Conservation (phyloP, 768 basidiomycete genomes). For the Thelephora ganbajun region DNA sequence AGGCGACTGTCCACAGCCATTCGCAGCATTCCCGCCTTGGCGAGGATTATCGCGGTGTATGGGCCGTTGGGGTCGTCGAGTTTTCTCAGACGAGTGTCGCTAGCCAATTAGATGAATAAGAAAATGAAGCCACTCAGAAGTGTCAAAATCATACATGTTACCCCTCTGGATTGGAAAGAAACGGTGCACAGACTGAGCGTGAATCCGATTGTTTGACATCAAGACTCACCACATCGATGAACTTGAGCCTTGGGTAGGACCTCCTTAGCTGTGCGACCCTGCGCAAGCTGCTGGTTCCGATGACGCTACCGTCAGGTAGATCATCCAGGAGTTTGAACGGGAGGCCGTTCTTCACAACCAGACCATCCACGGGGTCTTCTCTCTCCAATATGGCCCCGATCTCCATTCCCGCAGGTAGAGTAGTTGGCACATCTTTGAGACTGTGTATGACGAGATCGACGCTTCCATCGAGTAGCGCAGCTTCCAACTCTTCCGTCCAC, state of each 20-base stretch:
- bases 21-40: constrained; percentile 83
- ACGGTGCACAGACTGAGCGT: no score
- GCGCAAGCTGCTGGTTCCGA: constrained; percentile 93
- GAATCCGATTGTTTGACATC: not conserved
- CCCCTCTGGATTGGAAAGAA: constrained; percentile 45
- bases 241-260: constrained; percentile 60
- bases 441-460: constrained; percentile 92
- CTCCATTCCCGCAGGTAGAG: constrained; percentile 69
- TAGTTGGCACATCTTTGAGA: constrained; percentile 88
- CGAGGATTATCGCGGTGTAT: constrained; percentile 84
- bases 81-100: constrained; percentile 84
- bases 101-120: constrained; percentile 15
- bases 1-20: constrained; percentile 62
- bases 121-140: not conserved
- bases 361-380: constrained; percentile 78
- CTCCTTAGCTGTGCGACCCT: constrained; percentile 82
- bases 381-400: constrained; percentile 77
- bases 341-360: constrained; percentile 71
- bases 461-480: constrained; percentile 49
- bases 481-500: constrained; percentile 97
- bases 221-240: constrained; percentile 78
- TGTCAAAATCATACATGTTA: constrained; percentile 50
- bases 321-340: constrained; percentile 65
- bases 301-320: constrained; percentile 72
- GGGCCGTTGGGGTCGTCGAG: constrained; percentile 72